Evolutionary conservation across 345 rosid species (phyloP).

Genomic region (Gossypium turneri): DNA sequence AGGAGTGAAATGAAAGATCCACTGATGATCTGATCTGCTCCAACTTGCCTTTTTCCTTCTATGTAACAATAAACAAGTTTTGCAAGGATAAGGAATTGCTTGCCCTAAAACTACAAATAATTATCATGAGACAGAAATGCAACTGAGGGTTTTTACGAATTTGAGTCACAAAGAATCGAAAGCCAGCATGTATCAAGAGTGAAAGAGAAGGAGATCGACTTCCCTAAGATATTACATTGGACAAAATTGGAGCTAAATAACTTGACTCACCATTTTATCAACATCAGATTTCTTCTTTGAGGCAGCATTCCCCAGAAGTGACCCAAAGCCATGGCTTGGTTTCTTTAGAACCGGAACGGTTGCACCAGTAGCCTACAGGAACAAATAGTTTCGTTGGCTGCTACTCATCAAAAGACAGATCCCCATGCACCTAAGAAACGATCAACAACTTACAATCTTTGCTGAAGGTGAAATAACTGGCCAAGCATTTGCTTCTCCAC

Average conservation of each 20-base stretch:
- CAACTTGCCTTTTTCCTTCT: conserved; percentile 51
- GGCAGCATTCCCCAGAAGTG: conserved; percentile 40
- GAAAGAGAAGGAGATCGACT: background rate
- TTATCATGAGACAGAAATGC: background rate
- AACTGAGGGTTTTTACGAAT: background rate
- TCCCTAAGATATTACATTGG: background rate
- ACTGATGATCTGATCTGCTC: conserved; percentile 57
- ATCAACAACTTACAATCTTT: conserved; percentile 30
- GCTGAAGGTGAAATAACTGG: conserved; percentile 30
- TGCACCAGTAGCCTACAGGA: conserved; percentile 47
- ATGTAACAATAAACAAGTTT: conserved; percentile 12
- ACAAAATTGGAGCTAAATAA: background rate
- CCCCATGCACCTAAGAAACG: background rate
- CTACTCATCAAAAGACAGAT: background rate
- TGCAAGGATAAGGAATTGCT: background rate
- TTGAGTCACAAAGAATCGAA: background rate
- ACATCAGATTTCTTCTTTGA: conserved; percentile 41
- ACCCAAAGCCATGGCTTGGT: conserved; percentile 54
- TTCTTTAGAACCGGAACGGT: conserved; percentile 51
- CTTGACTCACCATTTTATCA: conserved; percentile 42
- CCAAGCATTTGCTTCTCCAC: conserved; percentile 20
- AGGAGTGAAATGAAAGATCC: conserved; percentile 54
- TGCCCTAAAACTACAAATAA: background rate
- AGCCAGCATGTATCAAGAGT: background rate
- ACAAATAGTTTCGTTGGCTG: background rate